Evolutionary conservation across 768 basidiomycete species (phyloP), one percentile per base, ranked within the genome.

Genomic region (Leccinum subgranulosum): DNA sequence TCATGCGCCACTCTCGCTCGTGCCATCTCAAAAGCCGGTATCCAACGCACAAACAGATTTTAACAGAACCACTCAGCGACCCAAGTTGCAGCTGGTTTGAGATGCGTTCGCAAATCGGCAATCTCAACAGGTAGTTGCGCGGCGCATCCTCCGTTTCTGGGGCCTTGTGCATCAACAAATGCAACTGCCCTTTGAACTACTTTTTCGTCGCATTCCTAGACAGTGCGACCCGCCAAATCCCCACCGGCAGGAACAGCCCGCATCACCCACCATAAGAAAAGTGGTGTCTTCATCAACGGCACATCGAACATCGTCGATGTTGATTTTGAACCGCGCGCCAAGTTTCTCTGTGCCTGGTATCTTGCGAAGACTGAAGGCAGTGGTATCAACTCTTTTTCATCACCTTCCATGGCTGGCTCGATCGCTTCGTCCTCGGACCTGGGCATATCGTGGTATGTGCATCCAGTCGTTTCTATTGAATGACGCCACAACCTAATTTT

Each of bases 191-290:
- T 6, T 71, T 65, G 9, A 72, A 54, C 7, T 6, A 64, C 66
- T 23, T 3, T 57, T 12, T 60, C 15, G 69, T 65, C 4, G 79
- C 73, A 39, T 69, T 73, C 84, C 2, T 77, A 67, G 0, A 79
- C 76, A 68, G 69, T 0, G 86, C 87, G 11, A 94, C 77, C 1
- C 91, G 79, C 87, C 91, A 36, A 63, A 94, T 77, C 66, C 66
- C 95, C 94, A 86, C 36, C 4, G 93, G 69, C 0, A 92, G 93
- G 75, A 95, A 96, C 28, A 92, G 76, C 36, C 36, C 8, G 7
- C 36, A 17, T 17, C 36, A 17, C 17, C 17, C 15, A 17, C 15
- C 36, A 29, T 2, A 9, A 39, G 4, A 39, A 29, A 14, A 15
- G 3, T 12, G 3, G 2, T 8, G 15, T 39, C 17, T 33, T 39